Conservation (phyloP, 2,329 filamentous ascomycete species). For the Teratosphaeria nubilosa region DNA sequence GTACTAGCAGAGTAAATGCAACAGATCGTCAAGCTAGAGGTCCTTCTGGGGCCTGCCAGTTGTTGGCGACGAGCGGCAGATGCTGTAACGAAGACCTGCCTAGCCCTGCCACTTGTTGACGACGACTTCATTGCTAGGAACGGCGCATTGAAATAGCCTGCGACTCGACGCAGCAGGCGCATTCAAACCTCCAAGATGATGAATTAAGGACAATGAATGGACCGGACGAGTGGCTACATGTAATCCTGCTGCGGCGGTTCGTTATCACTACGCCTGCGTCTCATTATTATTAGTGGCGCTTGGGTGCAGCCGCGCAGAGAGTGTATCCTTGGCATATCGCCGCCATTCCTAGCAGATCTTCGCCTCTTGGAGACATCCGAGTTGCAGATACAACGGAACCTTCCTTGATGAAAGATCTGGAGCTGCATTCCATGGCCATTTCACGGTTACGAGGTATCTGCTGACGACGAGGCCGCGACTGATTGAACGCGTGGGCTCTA, state of each 20-base stretch:
- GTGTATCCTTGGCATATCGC: neutral
- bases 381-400: neutral
- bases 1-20: neutral
- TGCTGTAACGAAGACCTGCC: neutral
- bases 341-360: neutral
- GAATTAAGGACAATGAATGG: neutral
- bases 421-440: neutral
- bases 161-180: neutral
- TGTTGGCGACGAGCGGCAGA: neutral
- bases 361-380: neutral
- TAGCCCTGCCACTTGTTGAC: neutral
- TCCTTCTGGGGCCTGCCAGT: neutral
- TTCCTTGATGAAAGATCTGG: neutral
- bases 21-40: neutral
- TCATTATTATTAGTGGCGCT: neutral
- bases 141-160: neutral
- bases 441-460: neutral
- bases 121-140: neutral
- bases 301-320: neutral
- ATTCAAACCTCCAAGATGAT: neutral
- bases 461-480: neutral
- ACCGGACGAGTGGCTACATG: neutral
- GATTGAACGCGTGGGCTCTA: neutral
- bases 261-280: neutral
- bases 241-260: neutral